phyloP scores from a whole-genome alignment of 768 basidiomycete species.

The Tylopilus balloui region DNA sequence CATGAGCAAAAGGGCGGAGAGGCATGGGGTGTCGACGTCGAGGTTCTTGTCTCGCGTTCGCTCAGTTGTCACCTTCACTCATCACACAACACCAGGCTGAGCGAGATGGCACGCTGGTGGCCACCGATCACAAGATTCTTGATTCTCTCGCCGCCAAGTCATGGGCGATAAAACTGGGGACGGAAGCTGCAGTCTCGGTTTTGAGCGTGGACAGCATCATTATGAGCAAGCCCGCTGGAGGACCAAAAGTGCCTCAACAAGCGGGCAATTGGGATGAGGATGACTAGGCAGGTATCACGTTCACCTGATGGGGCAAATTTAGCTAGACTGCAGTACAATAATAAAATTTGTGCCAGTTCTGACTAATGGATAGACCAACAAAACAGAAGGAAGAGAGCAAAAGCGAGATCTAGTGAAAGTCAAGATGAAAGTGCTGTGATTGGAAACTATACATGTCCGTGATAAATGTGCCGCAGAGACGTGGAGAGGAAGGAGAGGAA shows the following conservation, averaged over 20 bases:
- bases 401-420: constrained; percentile 2
- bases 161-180: constrained; percentile 88
- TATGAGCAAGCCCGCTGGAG: constrained; percentile 91
- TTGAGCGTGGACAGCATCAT: constrained; percentile 97
- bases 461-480: constrained; percentile 26
- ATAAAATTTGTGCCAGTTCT: constrained; percentile 23
- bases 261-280: constrained; percentile 83
- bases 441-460: constrained; percentile 30
- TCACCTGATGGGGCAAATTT: constrained; percentile 9
- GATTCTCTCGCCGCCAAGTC: constrained; percentile 88
- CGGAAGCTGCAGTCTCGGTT: constrained; percentile 86
- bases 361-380: constrained; percentile 15
- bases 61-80: not conserved
- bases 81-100: constrained; percentile 50
- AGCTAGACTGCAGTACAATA: constrained; percentile 26
- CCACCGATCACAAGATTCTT: constrained; percentile 62
- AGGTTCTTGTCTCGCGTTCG: constrained; percentile 45
- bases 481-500: not conserved
- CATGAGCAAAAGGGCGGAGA: constrained; percentile 75
- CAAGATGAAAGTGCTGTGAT: constrained; percentile 6
- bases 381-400: not conserved
- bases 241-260: constrained; percentile 84
- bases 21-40: constrained; percentile 83
- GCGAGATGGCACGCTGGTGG: constrained; percentile 67
- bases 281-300: constrained; percentile 34